Conservation (phyloP, 352 stramenopile genomes). For the Globisporangium viniferum region DNA sequence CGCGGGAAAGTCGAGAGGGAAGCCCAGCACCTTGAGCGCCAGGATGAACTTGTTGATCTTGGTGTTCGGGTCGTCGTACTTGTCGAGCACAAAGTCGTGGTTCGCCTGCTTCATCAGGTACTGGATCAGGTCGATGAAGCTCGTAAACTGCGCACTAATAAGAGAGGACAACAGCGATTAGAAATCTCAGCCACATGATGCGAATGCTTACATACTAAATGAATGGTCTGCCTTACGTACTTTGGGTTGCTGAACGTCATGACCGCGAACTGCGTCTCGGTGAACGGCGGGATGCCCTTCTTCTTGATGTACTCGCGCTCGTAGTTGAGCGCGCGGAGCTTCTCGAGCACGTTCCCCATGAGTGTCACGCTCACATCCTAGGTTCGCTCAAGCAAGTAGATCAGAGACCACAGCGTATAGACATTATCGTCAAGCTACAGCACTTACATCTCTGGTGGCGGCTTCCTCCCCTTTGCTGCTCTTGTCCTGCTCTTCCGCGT, state of each 20-base stretch:
- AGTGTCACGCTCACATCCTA: slow-evolving; percentile 76
- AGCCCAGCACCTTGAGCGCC: slow-evolving; percentile 76
- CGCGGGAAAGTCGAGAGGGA: slow-evolving; percentile 76
- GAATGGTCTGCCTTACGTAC: slow-evolving; percentile 9
- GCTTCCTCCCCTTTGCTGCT: slow-evolving; percentile 20
- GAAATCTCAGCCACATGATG: neutral
- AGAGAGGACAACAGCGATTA: neutral
- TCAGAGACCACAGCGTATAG: no score
- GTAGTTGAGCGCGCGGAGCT: slow-evolving; percentile 77
- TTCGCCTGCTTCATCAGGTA: slow-evolving; percentile 75
- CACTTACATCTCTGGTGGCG: slow-evolving; percentile 25
- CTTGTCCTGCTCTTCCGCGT: slow-evolving; percentile 25
- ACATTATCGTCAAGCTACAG: no score
- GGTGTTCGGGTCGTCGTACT: slow-evolving; percentile 86
- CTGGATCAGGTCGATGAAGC: slow-evolving; percentile 66
- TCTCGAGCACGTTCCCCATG: slow-evolving; percentile 84
- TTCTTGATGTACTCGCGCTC: slow-evolving; percentile 74
- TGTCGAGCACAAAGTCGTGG: slow-evolving; percentile 83
- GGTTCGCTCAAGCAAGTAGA: no score
- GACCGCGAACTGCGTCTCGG: slow-evolving; percentile 71
- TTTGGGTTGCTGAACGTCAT: slow-evolving; percentile 49
- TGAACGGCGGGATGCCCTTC: slow-evolving; percentile 66
- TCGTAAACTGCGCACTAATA: slow-evolving; percentile 71
- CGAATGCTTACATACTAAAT: no score
- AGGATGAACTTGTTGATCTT: slow-evolving; percentile 88